Evolutionary conservation across 2,329 filamentous ascomycete genomes (phyloP).

Genomic region (Colletotrichum endophyticum): DNA sequence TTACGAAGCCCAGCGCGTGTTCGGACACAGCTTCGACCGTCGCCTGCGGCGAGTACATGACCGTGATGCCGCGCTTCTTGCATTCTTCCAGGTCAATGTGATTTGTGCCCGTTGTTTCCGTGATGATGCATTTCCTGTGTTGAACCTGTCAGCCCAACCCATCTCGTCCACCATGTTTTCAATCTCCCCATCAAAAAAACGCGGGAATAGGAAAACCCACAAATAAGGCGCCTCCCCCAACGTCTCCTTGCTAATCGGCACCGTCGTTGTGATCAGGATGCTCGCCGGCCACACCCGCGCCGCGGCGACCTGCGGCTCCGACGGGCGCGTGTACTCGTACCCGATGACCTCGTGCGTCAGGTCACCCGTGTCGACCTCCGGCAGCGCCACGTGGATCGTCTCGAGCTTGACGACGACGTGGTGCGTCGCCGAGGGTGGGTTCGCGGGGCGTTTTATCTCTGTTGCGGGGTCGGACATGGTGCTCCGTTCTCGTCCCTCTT

Average conservation of each 20-base stretch:
- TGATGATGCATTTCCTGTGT: conserved; percentile 26
- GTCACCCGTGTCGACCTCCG: conserved; percentile 6
- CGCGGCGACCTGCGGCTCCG: neutral
- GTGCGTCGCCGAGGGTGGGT: conserved; percentile 13
- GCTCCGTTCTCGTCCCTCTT: neutral
- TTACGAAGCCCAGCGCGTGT: conserved; percentile 25
- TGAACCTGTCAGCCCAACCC: neutral
- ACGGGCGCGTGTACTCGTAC: conserved; percentile 19
- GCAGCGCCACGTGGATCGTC: conserved; percentile 16
- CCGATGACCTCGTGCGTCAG: conserved; percentile 21
- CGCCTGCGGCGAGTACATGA: conserved; percentile 24
- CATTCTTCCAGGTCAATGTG: conserved; percentile 27
- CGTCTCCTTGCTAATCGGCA: conserved; percentile 22
- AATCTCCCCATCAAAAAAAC: neutral
- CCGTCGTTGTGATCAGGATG: conserved; percentile 27
- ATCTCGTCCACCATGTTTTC: neutral
- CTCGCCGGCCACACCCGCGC: conserved; percentile 26
- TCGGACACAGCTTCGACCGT: conserved; percentile 26
- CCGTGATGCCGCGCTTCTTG: conserved; percentile 21
- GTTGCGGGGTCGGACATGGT: conserved; percentile 11
- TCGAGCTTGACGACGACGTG: conserved; percentile 25
- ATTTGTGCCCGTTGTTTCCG: conserved; percentile 26
- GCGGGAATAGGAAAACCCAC: neutral
- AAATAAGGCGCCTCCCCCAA: conserved; percentile 24
- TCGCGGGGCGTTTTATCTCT: conserved; percentile 9